These are phyloP conservation scores for Ceratocystis destructans DNA, from an alignment of 2,329 filamentous ascomycete species.

Conservation along the genomic window DNA sequence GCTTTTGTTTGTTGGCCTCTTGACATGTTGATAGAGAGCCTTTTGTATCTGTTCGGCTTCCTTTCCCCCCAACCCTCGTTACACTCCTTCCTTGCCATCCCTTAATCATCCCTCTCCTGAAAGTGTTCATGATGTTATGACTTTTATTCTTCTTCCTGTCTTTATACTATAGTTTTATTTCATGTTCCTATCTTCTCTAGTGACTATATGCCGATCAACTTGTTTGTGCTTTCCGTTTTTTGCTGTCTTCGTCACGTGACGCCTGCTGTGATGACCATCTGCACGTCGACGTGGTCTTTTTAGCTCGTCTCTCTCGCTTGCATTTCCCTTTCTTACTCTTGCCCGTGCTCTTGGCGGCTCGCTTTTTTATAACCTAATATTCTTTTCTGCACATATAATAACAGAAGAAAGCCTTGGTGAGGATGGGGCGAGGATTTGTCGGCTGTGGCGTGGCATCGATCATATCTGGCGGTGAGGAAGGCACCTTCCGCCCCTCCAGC, in stretches of 20 bases:
- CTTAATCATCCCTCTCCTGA: neutral
- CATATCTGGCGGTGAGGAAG: constrained; percentile 2
- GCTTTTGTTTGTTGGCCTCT: constrained; percentile 8
- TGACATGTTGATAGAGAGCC: neutral
- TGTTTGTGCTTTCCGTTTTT: neutral
- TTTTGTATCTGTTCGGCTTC: neutral
- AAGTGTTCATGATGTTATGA: constrained; percentile 14
- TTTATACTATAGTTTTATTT: constrained; percentile 5
- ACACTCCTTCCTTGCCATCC: neutral
- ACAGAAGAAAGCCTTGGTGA: neutral
- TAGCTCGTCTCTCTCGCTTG: neutral
- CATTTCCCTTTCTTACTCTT: neutral
- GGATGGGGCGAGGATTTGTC: neutral
- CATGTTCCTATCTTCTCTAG: neutral
- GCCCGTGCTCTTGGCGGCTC: neutral
- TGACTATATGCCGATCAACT: neutral
- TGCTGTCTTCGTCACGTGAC: neutral
- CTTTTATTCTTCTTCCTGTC: constrained; percentile 7
- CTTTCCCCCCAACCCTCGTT: neutral
- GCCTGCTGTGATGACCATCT: neutral
- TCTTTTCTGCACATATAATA: neutral
- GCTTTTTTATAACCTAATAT: neutral
- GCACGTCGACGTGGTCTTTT: neutral
- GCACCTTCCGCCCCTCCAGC: neutral
- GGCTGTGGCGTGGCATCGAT: constrained; percentile 1